Evolutionary conservation across 495 filamentous ascomycete species (phyloP).

Genomic region (Penicillium maclennaniae): DNA sequence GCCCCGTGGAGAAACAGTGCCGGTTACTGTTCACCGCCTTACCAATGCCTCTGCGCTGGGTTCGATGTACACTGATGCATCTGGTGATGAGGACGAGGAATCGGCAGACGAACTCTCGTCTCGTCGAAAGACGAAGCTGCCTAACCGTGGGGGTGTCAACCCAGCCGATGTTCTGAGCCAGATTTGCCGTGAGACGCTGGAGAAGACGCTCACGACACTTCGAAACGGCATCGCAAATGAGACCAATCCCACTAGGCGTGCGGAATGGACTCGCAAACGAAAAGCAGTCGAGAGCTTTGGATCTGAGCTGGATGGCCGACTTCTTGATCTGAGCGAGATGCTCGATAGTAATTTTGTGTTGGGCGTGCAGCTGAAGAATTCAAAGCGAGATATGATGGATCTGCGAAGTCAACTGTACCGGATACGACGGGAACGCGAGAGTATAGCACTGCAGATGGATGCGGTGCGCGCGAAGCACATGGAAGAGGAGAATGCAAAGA

Average conservation of each 20-base stretch:
- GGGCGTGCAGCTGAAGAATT: conserved; percentile 56
- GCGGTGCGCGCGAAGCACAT: conserved; percentile 58
- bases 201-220: conserved; percentile 44
- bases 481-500: conserved; percentile 35
- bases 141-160: conserved; percentile 63
- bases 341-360: conserved; percentile 65
- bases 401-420: conserved; percentile 61
- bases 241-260: conserved; percentile 32
- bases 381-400: conserved; percentile 62
- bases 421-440: conserved; percentile 60
- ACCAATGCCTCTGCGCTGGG: conserved; percentile 33
- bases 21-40: conserved; percentile 45
- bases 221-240: conserved; percentile 38
- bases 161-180: conserved; percentile 65
- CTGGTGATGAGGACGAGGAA: conserved; percentile 31
- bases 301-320: conserved; percentile 59
- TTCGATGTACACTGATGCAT: conserved; percentile 13
- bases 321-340: conserved; percentile 50
- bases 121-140: conserved; percentile 32
- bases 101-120: conserved; percentile 33
- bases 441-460: conserved; percentile 66
- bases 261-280: conserved; percentile 57
- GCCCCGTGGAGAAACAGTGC: conserved; percentile 41
- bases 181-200: conserved; percentile 65
- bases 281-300: conserved; percentile 65